Base-by-base conservation (phyloP, 352 stramenopile genomes). In the Pilasporangium apinafurcum region DNA sequence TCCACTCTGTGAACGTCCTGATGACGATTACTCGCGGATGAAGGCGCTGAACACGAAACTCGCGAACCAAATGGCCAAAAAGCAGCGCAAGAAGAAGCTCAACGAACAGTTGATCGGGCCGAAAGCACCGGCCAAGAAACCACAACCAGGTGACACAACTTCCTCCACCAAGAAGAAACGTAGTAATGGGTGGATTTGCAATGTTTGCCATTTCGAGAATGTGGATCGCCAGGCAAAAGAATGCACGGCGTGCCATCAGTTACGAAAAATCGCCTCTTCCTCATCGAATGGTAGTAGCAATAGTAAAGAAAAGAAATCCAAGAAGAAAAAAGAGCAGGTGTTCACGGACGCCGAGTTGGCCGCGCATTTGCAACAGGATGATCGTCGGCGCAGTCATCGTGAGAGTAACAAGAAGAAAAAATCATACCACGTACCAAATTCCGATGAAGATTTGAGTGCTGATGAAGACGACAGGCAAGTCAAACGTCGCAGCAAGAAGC, bases 371-470 rank as follows among this genome's bases (percentile, higher is more conserved):
- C n/a, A n/a, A n/a, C n/a, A 41, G 21, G 35, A 22, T 44, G 75
- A 68, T 10, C 56, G 53, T 12, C 64, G 73, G 7, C 72, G 77
- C 18, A 91, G 78, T 39, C 59, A 65, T 36, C 81, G 81, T 31
- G 65, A 80, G 6, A 48, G 53, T 21, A 85, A 86, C 45, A 83
- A 70, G 57, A 82, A 78, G 43, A 56, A 65, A 20, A 87, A 85
- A 37, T 86, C 79, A 36, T 92, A 94, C 55, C 76, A 72, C 35
- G 62, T 93, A 7, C 81, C 74, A 6, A 75, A 84, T 46, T 94
- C 80, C 34, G 83, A 94, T 46, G 80, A 91, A 26, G 82, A 92
- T 31, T 41, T 86, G 3, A 76, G 60, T 21, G 59, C 64, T 16
- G 65, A 57, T 29, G 51, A 53, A 10, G 35, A 10, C 1, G n/a